Conservation (phyloP, 805 yeast species). For the Starmerella ratchasimensis region DNA sequence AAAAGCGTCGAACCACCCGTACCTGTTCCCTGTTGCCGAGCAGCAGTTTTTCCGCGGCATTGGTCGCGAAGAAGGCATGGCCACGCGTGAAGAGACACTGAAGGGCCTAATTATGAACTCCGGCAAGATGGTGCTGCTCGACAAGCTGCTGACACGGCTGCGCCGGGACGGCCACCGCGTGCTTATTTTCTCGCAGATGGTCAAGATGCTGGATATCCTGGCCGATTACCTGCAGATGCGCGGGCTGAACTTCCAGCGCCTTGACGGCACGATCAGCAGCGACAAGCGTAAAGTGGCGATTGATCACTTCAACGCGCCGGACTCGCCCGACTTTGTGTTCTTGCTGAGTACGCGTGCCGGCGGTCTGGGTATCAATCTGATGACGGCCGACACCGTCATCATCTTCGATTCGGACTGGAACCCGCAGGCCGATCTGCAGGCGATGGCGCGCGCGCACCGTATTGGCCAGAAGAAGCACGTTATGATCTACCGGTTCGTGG, state of each 20-base stretch:
- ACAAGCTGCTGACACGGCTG: conserved; percentile 70
- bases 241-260: conserved; percentile 77
- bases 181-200: conserved; percentile 93
- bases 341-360: conserved; percentile 93
- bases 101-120: conserved; percentile 94
- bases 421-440: conserved; percentile 97
- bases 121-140: conserved; percentile 94
- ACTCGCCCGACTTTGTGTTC: conserved; percentile 81
- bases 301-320: conserved; percentile 92
- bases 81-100: conserved; percentile 62
- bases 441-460: conserved; percentile 99
- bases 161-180: conserved; percentile 93
- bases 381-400: conserved; percentile 98
- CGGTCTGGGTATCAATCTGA: conserved; percentile 92
- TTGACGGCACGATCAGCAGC: conserved; percentile 95
- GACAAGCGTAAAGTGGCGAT: conserved; percentile 86
- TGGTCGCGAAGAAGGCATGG: conserved; percentile 42
- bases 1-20: conserved; percentile 95
- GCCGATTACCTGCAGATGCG: conserved; percentile 85
- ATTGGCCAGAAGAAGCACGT: conserved; percentile 99
- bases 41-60: conserved; percentile 42
- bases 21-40: conserved; percentile 86
- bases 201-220: conserved; percentile 81
- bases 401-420: conserved; percentile 99
- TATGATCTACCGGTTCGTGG: conserved; percentile 92